Conservation (phyloP, 306 rosid species). For the Vicia sativa region DNA sequence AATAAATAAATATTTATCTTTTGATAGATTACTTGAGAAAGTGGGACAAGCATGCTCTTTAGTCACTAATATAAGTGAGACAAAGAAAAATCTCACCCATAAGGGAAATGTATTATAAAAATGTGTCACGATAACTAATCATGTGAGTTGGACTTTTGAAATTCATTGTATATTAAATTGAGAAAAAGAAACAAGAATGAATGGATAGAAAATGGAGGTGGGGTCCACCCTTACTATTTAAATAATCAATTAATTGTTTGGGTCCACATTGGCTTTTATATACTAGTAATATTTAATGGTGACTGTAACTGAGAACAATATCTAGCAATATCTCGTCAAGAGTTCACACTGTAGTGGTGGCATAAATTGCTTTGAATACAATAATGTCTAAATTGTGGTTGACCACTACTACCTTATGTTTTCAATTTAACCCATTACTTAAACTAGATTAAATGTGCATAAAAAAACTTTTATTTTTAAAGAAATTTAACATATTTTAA, state of each 20-base stretch:
- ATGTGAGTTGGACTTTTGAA: conserved; percentile 42
- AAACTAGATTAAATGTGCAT: too few relatives aligned
- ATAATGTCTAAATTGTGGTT: conserved; percentile 36
- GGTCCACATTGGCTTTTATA: conserved; percentile 29
- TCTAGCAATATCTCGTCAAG: conserved; percentile 33
- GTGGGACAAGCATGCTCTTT: conserved; percentile 40
- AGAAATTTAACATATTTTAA: too few relatives aligned
- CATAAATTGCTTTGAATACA: conserved; percentile 27
- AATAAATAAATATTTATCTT: conserved; percentile 14
- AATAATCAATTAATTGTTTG: conserved; percentile 31
- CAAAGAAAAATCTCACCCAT: conserved; percentile 22
- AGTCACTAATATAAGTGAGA: conserved; percentile 21
- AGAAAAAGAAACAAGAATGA: neutral
- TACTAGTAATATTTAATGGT: neutral
- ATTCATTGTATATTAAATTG: conserved; percentile 26
- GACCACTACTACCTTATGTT: conserved; percentile 21
- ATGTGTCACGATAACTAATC: conserved; percentile 39
- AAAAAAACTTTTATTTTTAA: too few relatives aligned
- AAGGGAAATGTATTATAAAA: neutral
- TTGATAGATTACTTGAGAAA: conserved; percentile 40
- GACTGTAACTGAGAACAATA: conserved; percentile 37
- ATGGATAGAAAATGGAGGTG: conserved; percentile 45
- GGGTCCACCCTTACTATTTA: conserved; percentile 20
- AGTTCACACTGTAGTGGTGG: conserved; percentile 22
- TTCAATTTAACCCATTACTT: too few relatives aligned